These are phyloP conservation scores for Garcia nutans DNA, from an alignment of 345 rosid genomes.

Conservation along the genomic window DNA sequence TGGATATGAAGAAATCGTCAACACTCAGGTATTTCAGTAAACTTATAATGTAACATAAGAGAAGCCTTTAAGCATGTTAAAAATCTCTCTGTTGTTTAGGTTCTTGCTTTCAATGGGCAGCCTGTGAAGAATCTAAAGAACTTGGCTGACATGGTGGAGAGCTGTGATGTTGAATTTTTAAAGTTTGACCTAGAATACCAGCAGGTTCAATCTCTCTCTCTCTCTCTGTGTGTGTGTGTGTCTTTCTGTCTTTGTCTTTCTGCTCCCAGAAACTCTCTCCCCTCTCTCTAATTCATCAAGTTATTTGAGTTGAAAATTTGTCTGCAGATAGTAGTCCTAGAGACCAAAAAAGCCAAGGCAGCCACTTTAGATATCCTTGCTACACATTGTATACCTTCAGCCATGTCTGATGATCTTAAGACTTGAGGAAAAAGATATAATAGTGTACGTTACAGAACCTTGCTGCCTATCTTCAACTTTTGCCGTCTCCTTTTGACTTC, in stretches of 20 bases:
- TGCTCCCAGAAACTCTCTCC: background rate
- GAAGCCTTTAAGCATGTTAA: slow-evolving; percentile 9
- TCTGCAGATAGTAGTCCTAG: slow-evolving; percentile 66
- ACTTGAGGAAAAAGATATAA: slow-evolving; percentile 30
- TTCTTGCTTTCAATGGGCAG: slow-evolving; percentile 76
- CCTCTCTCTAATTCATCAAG: background rate
- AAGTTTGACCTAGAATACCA: slow-evolving; percentile 80
- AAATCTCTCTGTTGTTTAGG: slow-evolving; percentile 39
- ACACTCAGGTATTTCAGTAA: slow-evolving; percentile 56
- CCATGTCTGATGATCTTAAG: slow-evolving; percentile 86
- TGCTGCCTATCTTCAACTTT: background rate
- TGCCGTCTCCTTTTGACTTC: background rate
- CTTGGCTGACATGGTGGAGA: slow-evolving; percentile 82
- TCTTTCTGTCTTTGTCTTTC: slow-evolving; percentile 14
- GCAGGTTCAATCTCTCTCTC: slow-evolving; percentile 51
- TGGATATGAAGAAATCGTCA: slow-evolving; percentile 92
- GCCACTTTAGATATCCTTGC: slow-evolving; percentile 73
- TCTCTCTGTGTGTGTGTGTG: slow-evolving; percentile 8
- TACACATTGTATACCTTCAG: slow-evolving; percentile 83
- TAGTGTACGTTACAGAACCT: background rate
- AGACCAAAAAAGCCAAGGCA: slow-evolving; percentile 68
- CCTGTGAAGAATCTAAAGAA: slow-evolving; percentile 81
- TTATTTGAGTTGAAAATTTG: background rate
- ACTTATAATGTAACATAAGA: background rate
- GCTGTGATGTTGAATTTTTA: slow-evolving; percentile 71